Base-by-base conservation (phyloP, 129 eudicot genomes). In the Smallanthus sonchifolius region DNA sequence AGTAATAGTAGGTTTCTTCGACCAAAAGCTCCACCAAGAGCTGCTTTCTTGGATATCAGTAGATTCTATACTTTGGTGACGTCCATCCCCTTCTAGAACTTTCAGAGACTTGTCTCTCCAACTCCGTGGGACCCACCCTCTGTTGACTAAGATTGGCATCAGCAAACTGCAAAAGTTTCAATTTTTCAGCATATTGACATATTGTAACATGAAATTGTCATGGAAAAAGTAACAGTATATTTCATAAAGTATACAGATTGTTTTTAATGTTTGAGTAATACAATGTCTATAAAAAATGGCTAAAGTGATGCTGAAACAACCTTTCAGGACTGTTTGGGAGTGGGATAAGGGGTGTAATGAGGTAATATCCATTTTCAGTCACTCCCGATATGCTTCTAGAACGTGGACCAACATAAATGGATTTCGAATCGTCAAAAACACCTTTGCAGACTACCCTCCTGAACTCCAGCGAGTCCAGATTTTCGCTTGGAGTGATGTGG, bases 361-460 rank as follows among this genome's bases (percentile, higher is more conserved):
- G 65, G 66, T 83, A 94, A 87, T 94, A 94, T 65, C 98, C 98
- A 73, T 88, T 94, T 82, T 90, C 97, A 43, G 97, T 90, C 67
- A 94, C 93, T 67, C 97, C 98, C 17, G 98, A 94, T 52, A 94
- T 94, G 77, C 98, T 90, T 86, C 98, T 90, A 34, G 97, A 94
- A 69, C 98, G 96, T 38, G 98, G 98, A 56, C 98, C 98, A 11
- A 94, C 83, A 62, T 59, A 90, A 47, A 90, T 74, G 20, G 98
- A 88, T 80, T 83, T 90, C 51, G 88, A 59, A 62, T 94, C 98
- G 78, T 90, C 96, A 83, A 83, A 90, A 45, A 80, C 75, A 42
- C 98, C 98, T 86, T 48, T 87, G 79, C 92, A 88, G 4, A 66
- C 47, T 65, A 94, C 87, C 83, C 84, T 88, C 80, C 97, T 83